phyloP scores from a whole-genome alignment of 257 asterid species.

The Striga asiatica region DNA sequence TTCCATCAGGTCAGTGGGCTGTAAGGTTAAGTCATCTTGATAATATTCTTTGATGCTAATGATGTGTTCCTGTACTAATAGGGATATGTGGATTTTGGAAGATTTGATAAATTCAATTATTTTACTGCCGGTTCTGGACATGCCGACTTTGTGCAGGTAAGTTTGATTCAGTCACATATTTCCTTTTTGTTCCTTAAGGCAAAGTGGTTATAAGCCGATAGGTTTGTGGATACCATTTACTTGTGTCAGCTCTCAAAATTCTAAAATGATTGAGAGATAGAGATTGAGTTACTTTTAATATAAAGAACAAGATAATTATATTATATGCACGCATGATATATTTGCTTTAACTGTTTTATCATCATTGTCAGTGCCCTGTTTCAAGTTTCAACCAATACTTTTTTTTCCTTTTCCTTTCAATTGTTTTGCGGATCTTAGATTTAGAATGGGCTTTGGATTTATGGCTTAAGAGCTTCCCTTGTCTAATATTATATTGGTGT shows the following conservation, averaged over 20 bases:
- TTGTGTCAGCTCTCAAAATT: background rate
- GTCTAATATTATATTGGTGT: too few relatives aligned
- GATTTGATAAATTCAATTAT: constrained; percentile 61
- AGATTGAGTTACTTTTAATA: background rate
- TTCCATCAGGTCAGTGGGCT: background rate
- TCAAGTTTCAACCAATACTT: background rate
- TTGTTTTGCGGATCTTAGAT: background rate
- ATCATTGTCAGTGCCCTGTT: background rate
- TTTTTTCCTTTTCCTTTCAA: background rate
- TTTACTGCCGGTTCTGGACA: constrained; percentile 59
- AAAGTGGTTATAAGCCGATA: constrained; percentile 2
- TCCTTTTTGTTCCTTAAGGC: background rate
- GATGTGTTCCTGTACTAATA: constrained; percentile 22
- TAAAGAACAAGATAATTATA: background rate
- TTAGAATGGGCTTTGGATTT: background rate
- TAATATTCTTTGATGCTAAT: constrained; percentile 12
- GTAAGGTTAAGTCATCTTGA: constrained; percentile 9
- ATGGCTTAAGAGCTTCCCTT: background rate
- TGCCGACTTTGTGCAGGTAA: constrained; percentile 68
- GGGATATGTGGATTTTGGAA: constrained; percentile 93
- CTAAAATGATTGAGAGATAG: background rate
- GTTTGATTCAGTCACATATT: constrained; percentile 12
- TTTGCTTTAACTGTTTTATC: background rate
- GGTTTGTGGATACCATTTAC: background rate
- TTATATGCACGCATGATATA: background rate